phyloP scores from a whole-genome alignment of 352 stramenopile species.

The Pythium pyrilobum region DNA sequence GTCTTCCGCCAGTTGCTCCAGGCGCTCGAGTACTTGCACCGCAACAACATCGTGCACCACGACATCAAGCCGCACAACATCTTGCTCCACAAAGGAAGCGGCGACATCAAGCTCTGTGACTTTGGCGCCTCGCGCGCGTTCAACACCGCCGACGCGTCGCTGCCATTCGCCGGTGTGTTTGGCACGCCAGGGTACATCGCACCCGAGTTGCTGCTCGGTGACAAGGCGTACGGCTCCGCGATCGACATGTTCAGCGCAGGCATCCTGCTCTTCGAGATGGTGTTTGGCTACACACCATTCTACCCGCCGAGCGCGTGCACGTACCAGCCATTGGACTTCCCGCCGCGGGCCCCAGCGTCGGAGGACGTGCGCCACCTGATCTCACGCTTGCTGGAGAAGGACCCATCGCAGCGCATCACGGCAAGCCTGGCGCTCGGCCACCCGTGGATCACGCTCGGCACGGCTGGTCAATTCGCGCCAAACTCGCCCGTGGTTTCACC shows the following conservation, averaged over 20 bases:
- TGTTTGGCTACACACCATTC: slow-evolving; percentile 66
- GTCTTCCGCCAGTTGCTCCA: slow-evolving; percentile 57
- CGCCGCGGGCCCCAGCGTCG: slow-evolving; percentile 28
- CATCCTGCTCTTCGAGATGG: slow-evolving; percentile 71
- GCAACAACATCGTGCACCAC: slow-evolving; percentile 83
- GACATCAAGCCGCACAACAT: slow-evolving; percentile 90
- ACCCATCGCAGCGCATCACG: slow-evolving; percentile 68
- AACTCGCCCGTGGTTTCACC: slow-evolving; percentile 22
- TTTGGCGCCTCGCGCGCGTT: slow-evolving; percentile 81
- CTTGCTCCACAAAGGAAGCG: slow-evolving; percentile 43
- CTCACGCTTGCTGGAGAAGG: slow-evolving; percentile 50
- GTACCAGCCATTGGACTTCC: slow-evolving; percentile 55
- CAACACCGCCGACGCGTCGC: slow-evolving; percentile 32
- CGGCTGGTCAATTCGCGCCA: slow-evolving; percentile 27
- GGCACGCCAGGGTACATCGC: slow-evolving; percentile 68
- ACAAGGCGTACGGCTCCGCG: slow-evolving; percentile 39
- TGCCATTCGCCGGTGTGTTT: slow-evolving; percentile 66
- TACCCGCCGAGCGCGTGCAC: slow-evolving; percentile 67
- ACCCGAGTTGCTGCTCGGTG: slow-evolving; percentile 52
- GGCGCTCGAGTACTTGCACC: slow-evolving; percentile 62
- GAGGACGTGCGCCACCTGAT: slow-evolving; percentile 65
- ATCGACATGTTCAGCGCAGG: slow-evolving; percentile 78
- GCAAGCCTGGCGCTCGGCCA: slow-evolving; percentile 77
- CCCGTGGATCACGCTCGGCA: slow-evolving; percentile 64
- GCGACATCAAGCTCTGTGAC: slow-evolving; percentile 69